These are phyloP conservation scores for Rhizophora mangle DNA, from an alignment of 345 rosid genomes.

Conservation along the genomic window DNA sequence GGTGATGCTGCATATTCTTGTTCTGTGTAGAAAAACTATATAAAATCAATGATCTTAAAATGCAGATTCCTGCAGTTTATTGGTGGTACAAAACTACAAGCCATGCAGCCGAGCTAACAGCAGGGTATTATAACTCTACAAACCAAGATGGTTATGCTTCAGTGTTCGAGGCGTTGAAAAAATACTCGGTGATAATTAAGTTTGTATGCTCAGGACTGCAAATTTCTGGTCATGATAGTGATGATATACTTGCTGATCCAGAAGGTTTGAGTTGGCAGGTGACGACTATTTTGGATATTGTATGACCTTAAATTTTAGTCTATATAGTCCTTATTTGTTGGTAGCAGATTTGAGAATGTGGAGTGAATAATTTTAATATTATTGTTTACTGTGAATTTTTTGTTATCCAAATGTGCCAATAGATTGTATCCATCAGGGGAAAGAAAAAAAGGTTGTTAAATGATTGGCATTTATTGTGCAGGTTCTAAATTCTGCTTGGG, in stretches of 20 bases:
- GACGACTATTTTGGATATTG: conserved; percentile 14
- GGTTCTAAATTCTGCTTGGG: conserved; percentile 92
- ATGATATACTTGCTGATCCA: conserved; percentile 72
- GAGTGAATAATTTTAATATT: not conserved
- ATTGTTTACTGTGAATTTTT: not conserved
- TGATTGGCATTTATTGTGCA: conserved; percentile 26
- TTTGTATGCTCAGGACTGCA: conserved; percentile 66
- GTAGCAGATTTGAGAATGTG: not conserved
- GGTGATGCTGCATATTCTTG: not conserved
- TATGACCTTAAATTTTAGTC: not conserved
- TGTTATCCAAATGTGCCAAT: too few species aligned
- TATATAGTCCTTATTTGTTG: not conserved
- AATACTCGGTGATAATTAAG: conserved; percentile 59
- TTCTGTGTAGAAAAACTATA: not conserved
- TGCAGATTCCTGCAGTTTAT: conserved; percentile 83
- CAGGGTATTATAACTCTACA: conserved; percentile 82
- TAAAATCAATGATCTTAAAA: conserved; percentile 13
- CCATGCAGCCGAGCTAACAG: conserved; percentile 89
- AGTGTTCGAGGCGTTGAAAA: conserved; percentile 68
- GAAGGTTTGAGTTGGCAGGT: conserved; percentile 97
- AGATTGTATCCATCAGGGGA: too few species aligned
- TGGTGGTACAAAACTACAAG: conserved; percentile 93
- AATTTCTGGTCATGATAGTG: conserved; percentile 42
- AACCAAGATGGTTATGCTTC: conserved; percentile 86
- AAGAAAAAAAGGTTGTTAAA: not conserved